Percentiles rank a stretch among this genome's conserved stretches.
Evolutionary conservation across 176 grass and related monocot genomes (phyloP).

Genomic region (Phoenix roebelenii): DNA sequence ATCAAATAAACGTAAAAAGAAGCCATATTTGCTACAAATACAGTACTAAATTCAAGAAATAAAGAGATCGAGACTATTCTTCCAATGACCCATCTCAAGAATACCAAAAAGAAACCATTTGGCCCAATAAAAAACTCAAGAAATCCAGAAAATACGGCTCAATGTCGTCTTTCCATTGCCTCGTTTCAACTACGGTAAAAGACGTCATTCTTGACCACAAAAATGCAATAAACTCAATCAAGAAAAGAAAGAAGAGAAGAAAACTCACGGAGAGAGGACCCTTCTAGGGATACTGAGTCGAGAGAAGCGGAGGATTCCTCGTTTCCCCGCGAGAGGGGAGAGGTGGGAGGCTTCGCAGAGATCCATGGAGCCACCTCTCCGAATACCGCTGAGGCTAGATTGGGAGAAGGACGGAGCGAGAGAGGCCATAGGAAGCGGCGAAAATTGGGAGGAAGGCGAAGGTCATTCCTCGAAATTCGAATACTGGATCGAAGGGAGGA

Average conservation of each 20-base stretch:
- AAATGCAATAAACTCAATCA: not conserved
- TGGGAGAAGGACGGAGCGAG: not conserved
- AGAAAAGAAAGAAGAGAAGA: not conserved
- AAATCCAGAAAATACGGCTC: too few species aligned
- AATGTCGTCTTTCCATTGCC: not conserved
- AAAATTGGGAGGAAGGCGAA: not conserved
- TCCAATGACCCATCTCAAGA: too few species aligned
- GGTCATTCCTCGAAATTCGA: constrained; percentile 1
- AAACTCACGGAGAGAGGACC: not conserved
- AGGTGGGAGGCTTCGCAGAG: constrained; percentile 18
- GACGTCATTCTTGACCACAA: not conserved
- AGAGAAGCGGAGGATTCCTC: not conserved
- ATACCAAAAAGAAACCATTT: too few species aligned
- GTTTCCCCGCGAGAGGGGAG: not conserved
- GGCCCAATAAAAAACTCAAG: too few species aligned
- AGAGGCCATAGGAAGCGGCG: not conserved
- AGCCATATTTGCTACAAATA: too few species aligned
- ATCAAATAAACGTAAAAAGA: too few species aligned
- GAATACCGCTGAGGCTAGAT: constrained; percentile 2
- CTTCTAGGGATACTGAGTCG: not conserved
- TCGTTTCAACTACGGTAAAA: not conserved
- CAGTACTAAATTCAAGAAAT: too few species aligned
- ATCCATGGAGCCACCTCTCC: constrained; percentile 6
- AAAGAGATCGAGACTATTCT: too few species aligned
- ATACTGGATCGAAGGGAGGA: not conserved